phyloP scores from a whole-genome alignment of 75 land plant genomes.

The Isoetes taiwanensis region DNA sequence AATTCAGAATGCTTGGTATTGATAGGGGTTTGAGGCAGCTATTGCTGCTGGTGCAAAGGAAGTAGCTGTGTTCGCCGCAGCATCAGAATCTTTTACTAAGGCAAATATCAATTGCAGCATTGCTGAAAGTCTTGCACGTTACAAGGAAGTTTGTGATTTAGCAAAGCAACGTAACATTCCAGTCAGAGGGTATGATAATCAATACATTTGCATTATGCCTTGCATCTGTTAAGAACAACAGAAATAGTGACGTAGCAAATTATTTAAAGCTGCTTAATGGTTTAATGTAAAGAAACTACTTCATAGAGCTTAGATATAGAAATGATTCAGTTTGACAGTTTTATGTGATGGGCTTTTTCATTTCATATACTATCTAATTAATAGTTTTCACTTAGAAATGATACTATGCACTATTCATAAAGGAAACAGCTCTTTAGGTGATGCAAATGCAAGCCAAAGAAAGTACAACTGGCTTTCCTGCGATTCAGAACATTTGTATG shows the following conservation, averaged over 20 bases:
- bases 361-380: neutral
- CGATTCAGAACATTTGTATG: too few relatives aligned
- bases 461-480: too few relatives aligned
- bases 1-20: neutral
- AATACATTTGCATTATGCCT: neutral
- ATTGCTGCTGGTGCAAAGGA: conserved; percentile 92
- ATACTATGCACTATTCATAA: too few relatives aligned
- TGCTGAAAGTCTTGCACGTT: conserved; percentile 73
- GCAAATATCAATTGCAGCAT: conserved; percentile 91
- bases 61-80: conserved; percentile 90
- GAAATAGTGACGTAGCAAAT: too few relatives aligned
- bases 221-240: neutral
- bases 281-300: neutral
- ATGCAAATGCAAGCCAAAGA: too few relatives aligned
- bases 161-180: conserved; percentile 64
- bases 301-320: too few relatives aligned
- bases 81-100: conserved; percentile 89
- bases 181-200: conserved; percentile 65
- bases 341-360: neutral
- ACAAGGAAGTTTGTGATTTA: conserved; percentile 46
- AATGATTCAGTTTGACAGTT: neutral
- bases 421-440: too few relatives aligned
- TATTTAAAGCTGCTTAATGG: neutral
- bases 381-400: neutral
- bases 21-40: conserved; percentile 88